A percentile compares a stretch with the other conserved stretches of the same genome.
These are phyloP conservation scores for Borealophlyctis nickersoniae DNA, from an alignment of 192 early-diverging fungal genomes.

Conservation along the genomic window DNA sequence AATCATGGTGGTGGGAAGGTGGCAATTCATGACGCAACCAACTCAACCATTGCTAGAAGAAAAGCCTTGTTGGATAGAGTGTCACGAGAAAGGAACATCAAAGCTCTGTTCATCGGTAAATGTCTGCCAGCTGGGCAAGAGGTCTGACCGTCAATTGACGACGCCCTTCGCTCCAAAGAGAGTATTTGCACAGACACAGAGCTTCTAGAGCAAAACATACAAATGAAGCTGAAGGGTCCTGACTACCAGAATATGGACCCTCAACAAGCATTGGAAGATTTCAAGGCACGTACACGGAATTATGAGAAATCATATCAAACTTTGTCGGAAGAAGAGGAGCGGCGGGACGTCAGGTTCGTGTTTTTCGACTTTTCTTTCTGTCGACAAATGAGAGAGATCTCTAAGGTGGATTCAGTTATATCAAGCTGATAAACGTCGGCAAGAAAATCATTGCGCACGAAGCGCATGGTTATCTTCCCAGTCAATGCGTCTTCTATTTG, in stretches of 20 bases:
- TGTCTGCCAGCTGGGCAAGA: neutral
- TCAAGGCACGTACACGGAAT: constrained; percentile 77
- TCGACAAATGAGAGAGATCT: too few species aligned
- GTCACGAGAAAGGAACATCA: constrained; percentile 22
- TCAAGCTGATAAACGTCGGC: constrained; percentile 96
- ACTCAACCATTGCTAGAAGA: constrained; percentile 83
- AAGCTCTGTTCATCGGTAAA: constrained; percentile 41
- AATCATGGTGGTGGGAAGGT: constrained; percentile 77
- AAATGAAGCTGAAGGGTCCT: constrained; percentile 88
- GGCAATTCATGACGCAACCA: constrained; percentile 88
- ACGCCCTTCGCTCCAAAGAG: constrained; percentile 53
- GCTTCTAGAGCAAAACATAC: constrained; percentile 79
- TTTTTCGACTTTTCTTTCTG: constrained; percentile 5
- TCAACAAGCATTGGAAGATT: constrained; percentile 79
- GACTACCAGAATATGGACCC: constrained; percentile 89
- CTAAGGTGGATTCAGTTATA: too few species aligned
- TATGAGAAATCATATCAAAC: constrained; percentile 93
- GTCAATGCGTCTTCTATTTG: constrained; percentile 95
- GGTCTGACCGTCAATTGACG: constrained; percentile 3
- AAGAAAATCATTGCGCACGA: constrained; percentile 93
- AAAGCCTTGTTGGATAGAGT: constrained; percentile 39
- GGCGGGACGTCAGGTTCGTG: constrained; percentile 44
- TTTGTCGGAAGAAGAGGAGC: constrained; percentile 79
- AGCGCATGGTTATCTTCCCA: constrained; percentile 87
- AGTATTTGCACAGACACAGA: constrained; percentile 79